These are phyloP conservation scores for Fraxinus platypoda DNA, from an alignment of 305 asterid genomes.

Conservation along the genomic window DNA sequence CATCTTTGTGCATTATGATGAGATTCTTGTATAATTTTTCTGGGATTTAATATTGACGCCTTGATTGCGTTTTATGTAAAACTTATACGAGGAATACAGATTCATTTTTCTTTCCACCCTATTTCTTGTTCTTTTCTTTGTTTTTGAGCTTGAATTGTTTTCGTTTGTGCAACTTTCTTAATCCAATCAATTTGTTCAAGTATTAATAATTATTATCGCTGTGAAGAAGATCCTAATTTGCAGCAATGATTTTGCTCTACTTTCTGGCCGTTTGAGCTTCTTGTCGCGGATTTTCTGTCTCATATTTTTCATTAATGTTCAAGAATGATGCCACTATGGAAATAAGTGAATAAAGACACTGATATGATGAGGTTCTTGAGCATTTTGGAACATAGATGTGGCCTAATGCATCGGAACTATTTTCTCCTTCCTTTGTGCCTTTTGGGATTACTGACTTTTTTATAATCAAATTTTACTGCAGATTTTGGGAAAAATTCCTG, in stretches of 20 bases:
- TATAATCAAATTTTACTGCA: slow-evolving; percentile 28
- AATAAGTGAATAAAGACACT: neutral
- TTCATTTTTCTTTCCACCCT: neutral
- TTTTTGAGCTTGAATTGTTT: neutral
- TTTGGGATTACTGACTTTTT: neutral
- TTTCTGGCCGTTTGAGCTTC: neutral
- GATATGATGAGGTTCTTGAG: neutral
- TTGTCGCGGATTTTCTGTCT: neutral
- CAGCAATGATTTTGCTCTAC: neutral
- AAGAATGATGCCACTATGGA: neutral
- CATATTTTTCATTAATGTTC: neutral
- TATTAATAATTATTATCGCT: too few species aligned
- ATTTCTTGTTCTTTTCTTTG: neutral
- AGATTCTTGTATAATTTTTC: neutral
- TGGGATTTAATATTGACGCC: neutral
- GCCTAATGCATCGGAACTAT: neutral
- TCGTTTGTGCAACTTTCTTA: neutral
- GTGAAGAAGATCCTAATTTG: neutral
- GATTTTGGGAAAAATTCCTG: slow-evolving; percentile 61
- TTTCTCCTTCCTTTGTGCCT: neutral
- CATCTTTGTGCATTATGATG: neutral
- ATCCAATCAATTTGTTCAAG: neutral
- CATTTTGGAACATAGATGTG: neutral
- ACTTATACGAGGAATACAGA: neutral
- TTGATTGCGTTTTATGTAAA: neutral